Conservation (phyloP, 495 filamentous ascomycete species). For the Lichenothelia convexa region DNA sequence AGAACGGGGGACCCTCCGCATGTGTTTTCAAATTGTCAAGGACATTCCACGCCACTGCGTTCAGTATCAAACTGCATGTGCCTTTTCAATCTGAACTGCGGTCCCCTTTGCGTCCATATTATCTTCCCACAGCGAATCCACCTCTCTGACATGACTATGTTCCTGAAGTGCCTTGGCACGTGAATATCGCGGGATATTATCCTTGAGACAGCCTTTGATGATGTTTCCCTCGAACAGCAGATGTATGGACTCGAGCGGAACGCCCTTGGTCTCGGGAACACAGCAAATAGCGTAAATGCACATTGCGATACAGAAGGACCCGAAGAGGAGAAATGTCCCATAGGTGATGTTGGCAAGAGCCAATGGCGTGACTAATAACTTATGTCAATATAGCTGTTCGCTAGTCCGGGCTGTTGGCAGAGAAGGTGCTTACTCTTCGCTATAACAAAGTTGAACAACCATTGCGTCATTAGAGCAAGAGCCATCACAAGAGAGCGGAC, state of each 20-base stretch:
- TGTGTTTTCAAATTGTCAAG: too few species aligned
- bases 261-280: constrained; percentile 18
- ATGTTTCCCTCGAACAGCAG: constrained; percentile 13
- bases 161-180: neutral
- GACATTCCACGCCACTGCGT: too few species aligned
- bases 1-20: too few species aligned
- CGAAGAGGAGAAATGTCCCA: constrained; percentile 21
- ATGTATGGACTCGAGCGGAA: constrained; percentile 13
- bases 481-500: constrained; percentile 1
- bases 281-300: constrained; percentile 18
- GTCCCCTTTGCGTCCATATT: too few species aligned
- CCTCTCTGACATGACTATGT: neutral
- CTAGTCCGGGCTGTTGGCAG: too few species aligned
- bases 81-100: too few species aligned
- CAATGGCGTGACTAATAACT: neutral
- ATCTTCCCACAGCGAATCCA: too few species aligned
- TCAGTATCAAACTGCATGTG: too few species aligned
- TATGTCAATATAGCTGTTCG: too few species aligned
- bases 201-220: constrained; percentile 9
- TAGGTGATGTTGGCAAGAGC: constrained; percentile 29
- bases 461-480: constrained; percentile 12
- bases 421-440: too few species aligned
- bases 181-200: constrained; percentile 6
- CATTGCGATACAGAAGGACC: constrained; percentile 17
- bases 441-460: constrained; percentile 24